Base-by-base conservation (phyloP, 1,284 basidiomycete species). In the Leucocoprinus gongylophorus region DNA sequence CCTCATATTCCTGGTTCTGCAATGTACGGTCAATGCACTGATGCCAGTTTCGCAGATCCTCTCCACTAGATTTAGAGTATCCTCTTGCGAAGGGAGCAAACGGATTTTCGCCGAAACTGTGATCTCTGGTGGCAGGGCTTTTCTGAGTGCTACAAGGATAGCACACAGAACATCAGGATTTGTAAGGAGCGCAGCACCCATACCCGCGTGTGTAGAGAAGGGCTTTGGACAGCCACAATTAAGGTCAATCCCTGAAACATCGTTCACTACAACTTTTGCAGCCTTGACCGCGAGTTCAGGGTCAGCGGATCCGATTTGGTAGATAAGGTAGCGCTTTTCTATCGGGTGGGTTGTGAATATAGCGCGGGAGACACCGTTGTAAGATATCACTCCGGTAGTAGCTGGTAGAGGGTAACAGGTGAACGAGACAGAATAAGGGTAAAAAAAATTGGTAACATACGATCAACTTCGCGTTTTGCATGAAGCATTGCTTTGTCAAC, bases 401-500 rank as follows among this genome's bases (percentile, higher is more conserved):
- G 89, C 92, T 95, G 54, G 48, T 49, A 29, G 47, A 46, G 40
- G 23, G 41, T 20, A 15, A 13, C 28, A 15, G 12, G 20, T 28
- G 23, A 44, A 15, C 2, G n/a, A 39, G 5, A 29, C 2, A 23
- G 44, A 21, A 20, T n/a, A 20, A 28, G n/a, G 2, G 30, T 9
- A 23, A 46, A 48, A 46, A 43, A 42, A 32, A n/a, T n/a, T n/a
- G 10, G 10, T 40, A 62, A 90, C 93, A 81, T 62, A 91, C 93
- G 81, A 74, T 98, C 84, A 12, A 97, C 91, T 20, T 75, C 79
- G 50, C 95, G 78, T 58, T 85, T 79, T 0, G 89, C 73, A 51
- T 95, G 91, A 42, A 99, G 76, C 53, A 99, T 94, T 12, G 97
- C 97, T 67, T 90, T 92, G 70, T 99, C 97, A 5, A 99, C 88